Conservation (phyloP, 805 yeast genomes). For the Maudiozyma barnettii region DNA sequence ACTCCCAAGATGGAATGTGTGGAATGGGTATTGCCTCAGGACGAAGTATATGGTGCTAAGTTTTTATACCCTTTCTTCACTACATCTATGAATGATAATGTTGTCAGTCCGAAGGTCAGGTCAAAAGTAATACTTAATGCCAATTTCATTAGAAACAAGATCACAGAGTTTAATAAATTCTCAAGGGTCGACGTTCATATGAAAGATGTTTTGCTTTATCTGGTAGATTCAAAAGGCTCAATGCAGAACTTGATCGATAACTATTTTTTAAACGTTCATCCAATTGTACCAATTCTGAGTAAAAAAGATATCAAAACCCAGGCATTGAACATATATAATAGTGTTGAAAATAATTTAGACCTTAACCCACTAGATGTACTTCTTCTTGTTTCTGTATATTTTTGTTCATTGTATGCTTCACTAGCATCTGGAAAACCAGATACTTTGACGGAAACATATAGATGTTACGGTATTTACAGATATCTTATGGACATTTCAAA, state of each 20-base stretch:
- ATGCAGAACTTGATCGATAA: constrained; percentile 12
- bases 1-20: background rate
- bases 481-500: constrained; percentile 11
- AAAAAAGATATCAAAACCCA: constrained; percentile 5
- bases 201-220: background rate
- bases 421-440: constrained; percentile 20
- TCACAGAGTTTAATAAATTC: constrained; percentile 4
- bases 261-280: constrained; percentile 19
- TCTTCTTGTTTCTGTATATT: constrained; percentile 16
- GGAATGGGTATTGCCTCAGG: constrained; percentile 2
- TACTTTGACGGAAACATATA: constrained; percentile 16
- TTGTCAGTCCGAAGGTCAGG: constrained; percentile 9
- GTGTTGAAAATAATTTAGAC: background rate
- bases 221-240: constrained; percentile 3
- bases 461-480: constrained; percentile 17
- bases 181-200: background rate
- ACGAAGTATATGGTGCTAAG: constrained; percentile 14
- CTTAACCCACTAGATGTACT: constrained; percentile 8
- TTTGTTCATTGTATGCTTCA: constrained; percentile 18
- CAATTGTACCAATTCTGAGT: constrained; percentile 21
- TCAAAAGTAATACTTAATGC: constrained; percentile 4
- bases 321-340: constrained; percentile 6
- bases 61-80: constrained; percentile 21
- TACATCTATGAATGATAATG: constrained; percentile 15
- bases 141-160: constrained; percentile 14